Percentiles rank a stretch among this genome's conserved stretches.
Evolutionary conservation across 768 basidiomycete species (phyloP).

Genomic region (Rhodosporidiobolus sp.): DNA sequence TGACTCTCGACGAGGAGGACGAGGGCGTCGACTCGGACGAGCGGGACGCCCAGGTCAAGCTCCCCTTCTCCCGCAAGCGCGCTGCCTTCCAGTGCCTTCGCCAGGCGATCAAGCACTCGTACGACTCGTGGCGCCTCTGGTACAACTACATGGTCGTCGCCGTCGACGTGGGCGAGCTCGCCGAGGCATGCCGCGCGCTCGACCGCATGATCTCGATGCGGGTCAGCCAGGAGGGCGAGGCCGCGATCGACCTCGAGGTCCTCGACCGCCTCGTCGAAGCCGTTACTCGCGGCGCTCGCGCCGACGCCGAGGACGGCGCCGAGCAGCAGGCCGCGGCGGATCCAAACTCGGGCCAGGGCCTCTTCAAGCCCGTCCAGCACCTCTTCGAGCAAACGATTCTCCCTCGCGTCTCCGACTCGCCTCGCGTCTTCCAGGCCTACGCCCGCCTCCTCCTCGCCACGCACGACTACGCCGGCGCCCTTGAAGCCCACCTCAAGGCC

Average conservation of each 20-base stretch:
- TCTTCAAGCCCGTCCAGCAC: constrained; percentile 64
- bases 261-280: constrained; percentile 84
- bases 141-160: constrained; percentile 91
- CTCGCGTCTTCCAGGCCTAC: constrained; percentile 77
- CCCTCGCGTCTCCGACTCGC: constrained; percentile 67
- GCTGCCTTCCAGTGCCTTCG: constrained; percentile 89
- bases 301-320: constrained; percentile 20
- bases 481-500: constrained; percentile 78
- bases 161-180: constrained; percentile 86
- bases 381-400: constrained; percentile 76
- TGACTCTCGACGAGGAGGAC: constrained; percentile 15
- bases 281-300: constrained; percentile 60
- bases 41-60: constrained; percentile 21
- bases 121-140: constrained; percentile 98
- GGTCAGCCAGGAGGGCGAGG: constrained; percentile 55
- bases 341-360: constrained; percentile 65
- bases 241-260: constrained; percentile 77
- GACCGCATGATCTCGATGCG: constrained; percentile 75
- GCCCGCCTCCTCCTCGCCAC: constrained; percentile 76
- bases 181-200: constrained; percentile 79
- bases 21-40: constrained; percentile 17
- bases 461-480: constrained; percentile 66
- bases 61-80: constrained; percentile 61
- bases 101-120: constrained; percentile 76
- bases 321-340: constrained; percentile 46